Evolutionary conservation across 73 alveolate species (phyloP).

Genomic region (Paramecium pentaurelia): DNA sequence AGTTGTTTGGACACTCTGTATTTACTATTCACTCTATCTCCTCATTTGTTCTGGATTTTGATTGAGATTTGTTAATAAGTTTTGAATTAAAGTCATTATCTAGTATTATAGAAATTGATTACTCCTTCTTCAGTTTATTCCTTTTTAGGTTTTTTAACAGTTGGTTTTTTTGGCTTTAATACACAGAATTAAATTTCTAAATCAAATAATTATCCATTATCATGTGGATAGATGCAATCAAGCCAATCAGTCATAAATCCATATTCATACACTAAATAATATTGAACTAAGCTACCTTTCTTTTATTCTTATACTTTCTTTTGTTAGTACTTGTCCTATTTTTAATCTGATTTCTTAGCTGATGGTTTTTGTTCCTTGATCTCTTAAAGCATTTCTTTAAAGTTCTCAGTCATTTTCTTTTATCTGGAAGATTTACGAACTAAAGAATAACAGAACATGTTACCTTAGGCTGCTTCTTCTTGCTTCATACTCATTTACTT

Average conservation of each 20-base stretch:
- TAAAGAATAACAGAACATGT: background rate
- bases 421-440: slow-evolving; percentile 23
- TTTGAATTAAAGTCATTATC: slow-evolving; percentile 19
- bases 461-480: background rate
- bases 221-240: slow-evolving; percentile 22
- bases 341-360: background rate
- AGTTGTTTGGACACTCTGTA: background rate
- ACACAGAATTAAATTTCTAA: slow-evolving; percentile 8
- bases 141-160: background rate
- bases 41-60: background rate
- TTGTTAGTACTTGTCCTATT: background rate
- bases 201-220: slow-evolving; percentile 1
- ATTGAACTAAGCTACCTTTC: background rate
- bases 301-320: background rate
- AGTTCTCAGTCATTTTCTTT: slow-evolving; percentile 21
- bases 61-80: background rate
- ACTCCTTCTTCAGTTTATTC: slow-evolving; percentile 39
- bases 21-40: background rate
- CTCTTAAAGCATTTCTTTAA: slow-evolving; percentile 8
- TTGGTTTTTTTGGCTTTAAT: slow-evolving; percentile 20
- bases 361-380: background rate
- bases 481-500: background rate
- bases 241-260: slow-evolving; percentile 24
- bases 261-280: background rate
- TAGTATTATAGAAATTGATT: background rate